Conservation (phyloP, 768 basidiomycete genomes). For the Tremella yokohamensis region DNA sequence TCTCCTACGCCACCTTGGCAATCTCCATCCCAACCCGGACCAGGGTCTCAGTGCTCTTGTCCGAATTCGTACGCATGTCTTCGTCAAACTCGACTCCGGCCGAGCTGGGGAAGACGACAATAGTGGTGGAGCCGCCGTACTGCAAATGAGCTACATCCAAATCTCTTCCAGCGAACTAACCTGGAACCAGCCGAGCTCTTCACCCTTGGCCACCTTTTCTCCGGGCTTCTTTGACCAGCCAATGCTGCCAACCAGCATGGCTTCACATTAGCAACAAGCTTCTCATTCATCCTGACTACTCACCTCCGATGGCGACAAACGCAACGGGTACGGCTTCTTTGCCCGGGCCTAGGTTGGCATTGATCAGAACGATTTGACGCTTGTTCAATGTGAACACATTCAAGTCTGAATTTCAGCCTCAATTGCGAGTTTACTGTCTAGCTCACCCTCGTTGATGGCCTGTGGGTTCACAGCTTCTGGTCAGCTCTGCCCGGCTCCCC, state of each 20-base stretch:
- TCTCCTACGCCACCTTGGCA: slow-evolving; percentile 24
- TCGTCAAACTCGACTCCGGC: slow-evolving; percentile 55
- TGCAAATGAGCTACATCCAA: slow-evolving; percentile 52
- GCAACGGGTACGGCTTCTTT: slow-evolving; percentile 55
- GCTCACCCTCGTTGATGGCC: slow-evolving; percentile 64
- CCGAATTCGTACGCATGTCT: slow-evolving; percentile 62
- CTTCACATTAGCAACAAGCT: slow-evolving; percentile 18
- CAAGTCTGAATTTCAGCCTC: slow-evolving; percentile 37
- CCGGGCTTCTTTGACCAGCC: slow-evolving; percentile 58
- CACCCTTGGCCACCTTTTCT: slow-evolving; percentile 53
- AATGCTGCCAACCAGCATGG: slow-evolving; percentile 75
- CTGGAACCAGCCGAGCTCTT: slow-evolving; percentile 61
- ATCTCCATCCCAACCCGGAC: slow-evolving; percentile 59
- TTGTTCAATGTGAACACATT: slow-evolving; percentile 51
- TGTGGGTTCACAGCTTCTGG: slow-evolving; percentile 65
- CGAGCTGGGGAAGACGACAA: slow-evolving; percentile 61
- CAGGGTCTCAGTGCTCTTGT: slow-evolving; percentile 61
- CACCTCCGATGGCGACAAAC: slow-evolving; percentile 69
- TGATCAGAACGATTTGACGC: slow-evolving; percentile 41
- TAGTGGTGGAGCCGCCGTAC: slow-evolving; percentile 73
- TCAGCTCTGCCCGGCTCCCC: slow-evolving; percentile 29
- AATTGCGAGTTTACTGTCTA: slow-evolving; percentile 59
- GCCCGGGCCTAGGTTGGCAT: slow-evolving; percentile 39
- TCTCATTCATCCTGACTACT: slow-evolving; percentile 10
- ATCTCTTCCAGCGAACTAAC: slow-evolving; percentile 52